phyloP scores from a whole-genome alignment of 352 stramenopile species.

The Plasmopara viticola region DNA sequence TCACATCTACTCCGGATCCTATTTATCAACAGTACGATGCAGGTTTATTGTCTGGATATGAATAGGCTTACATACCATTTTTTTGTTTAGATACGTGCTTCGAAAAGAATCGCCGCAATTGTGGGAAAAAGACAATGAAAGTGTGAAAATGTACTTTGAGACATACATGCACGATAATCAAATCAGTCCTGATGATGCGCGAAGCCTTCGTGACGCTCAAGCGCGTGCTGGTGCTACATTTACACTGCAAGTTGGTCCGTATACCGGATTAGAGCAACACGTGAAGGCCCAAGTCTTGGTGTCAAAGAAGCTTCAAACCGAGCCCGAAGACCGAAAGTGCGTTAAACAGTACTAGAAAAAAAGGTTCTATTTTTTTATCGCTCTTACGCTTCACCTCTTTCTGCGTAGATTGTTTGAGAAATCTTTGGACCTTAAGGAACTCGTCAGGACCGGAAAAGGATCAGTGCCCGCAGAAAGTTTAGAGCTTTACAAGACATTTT shows the following conservation, averaged over 20 bases:
- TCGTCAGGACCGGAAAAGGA: constrained; percentile 41
- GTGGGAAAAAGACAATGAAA: constrained; percentile 80
- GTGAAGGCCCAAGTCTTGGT: constrained; percentile 76
- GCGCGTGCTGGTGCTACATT: constrained; percentile 67
- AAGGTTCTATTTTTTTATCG: no score
- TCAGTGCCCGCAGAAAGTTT: constrained; percentile 60
- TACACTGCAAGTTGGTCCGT: constrained; percentile 69
- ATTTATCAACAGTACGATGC: constrained; percentile 58
- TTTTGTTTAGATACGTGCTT: constrained; percentile 48
- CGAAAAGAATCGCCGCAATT: constrained; percentile 50
- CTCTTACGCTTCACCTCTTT: neutral
- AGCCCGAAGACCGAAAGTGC: constrained; percentile 52
- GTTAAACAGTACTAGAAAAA: constrained; percentile 1
- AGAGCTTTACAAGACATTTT: constrained; percentile 80
- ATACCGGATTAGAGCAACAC: constrained; percentile 72
- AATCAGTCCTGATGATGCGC: constrained; percentile 62
- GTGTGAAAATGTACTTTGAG: constrained; percentile 75
- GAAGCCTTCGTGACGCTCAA: constrained; percentile 57
- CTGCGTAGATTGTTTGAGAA: constrained; percentile 59
- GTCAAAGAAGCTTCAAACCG: constrained; percentile 71
- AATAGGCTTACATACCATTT: constrained; percentile 3
- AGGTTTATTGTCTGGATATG: neutral
- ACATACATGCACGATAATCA: constrained; percentile 72
- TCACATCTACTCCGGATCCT: constrained; percentile 27
- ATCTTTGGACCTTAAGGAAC: constrained; percentile 58